Base-by-base conservation (phyloP, 345 rosid species). In the Corchorus capsularis region DNA sequence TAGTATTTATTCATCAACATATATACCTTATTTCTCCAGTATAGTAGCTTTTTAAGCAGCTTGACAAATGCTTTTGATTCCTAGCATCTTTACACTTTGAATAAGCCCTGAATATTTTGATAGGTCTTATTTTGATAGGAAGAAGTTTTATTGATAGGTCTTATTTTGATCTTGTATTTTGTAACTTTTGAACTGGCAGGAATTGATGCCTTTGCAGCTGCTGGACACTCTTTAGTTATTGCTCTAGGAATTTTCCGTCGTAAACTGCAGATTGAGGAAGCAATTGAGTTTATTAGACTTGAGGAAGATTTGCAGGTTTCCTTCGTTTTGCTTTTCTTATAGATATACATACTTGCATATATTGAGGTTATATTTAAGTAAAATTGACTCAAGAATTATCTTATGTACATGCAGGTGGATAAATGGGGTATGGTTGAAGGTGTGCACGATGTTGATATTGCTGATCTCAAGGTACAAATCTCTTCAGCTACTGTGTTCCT, bases 271-370 rank as follows among this genome's bases (percentile, higher is more conserved):
- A 89, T 96, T 39, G 94, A 93, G 78, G 97, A 91, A 79, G 96
- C 98, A 13, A 83, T 96, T 79, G 87, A 93, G 80, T 82, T 96
- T 85, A 86, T 87, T 69, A 87, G 99, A 83, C 92, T 96, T 50
- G 99, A 96, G 87, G 99, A 96, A 92, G 98, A 93, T 79, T 81
- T 91, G 64, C 99, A 93, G 98, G 99, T 96, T 45, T n/a, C n/a
- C n/a, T n/a, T n/a, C n/a, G n/a, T n/a, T n/a, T n/a, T 45, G 47
- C 47, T 45, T 55, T 67, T 64, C 8, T 56, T 43, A 27, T 27
- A 27, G 1, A 27, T 27, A n/a, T 4, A n/a, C 22, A 53, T 6
- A 5, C 45, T 56, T n/a, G n/a, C n/a, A 13, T 43, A 10, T 37
- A 9, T 41, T 8, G 27, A 16, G 45, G 12, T 17, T 59, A 9